Conservation (phyloP, 441 rosid species). For the Populus trichocarpa region DNA sequence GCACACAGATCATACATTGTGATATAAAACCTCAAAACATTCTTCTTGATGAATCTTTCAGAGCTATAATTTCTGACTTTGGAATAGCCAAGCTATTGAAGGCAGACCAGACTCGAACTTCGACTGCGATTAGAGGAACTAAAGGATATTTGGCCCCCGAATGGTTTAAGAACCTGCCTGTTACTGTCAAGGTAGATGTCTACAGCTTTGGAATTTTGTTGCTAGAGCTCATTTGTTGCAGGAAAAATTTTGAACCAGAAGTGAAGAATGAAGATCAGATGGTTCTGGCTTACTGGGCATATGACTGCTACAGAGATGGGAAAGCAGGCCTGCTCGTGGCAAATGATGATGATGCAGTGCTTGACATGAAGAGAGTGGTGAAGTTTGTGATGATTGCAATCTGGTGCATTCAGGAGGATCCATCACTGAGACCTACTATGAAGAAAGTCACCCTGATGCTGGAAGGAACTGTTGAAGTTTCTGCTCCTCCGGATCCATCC, state of each 20-base stretch:
- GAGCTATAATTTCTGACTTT: constrained; percentile 35
- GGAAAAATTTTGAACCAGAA: constrained; percentile 27
- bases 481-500: constrained; percentile 31
- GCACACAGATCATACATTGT: constrained; percentile 37
- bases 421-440: constrained; percentile 35
- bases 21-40: constrained; percentile 46
- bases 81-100: constrained; percentile 45
- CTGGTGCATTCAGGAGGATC: constrained; percentile 54
- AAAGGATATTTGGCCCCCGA: constrained; percentile 40
- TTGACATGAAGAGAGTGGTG: constrained; percentile 33
- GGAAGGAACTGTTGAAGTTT: constrained; percentile 36
- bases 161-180: constrained; percentile 42
- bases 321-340: constrained; percentile 23
- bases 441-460: constrained; percentile 34
- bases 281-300: constrained; percentile 43
- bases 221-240: constrained; percentile 51
- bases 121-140: constrained; percentile 35
- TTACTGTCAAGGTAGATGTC: constrained; percentile 46
- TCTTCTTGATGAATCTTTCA: constrained; percentile 29
- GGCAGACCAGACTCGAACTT: constrained; percentile 28
- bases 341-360: constrained; percentile 38
- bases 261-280: constrained; percentile 23
- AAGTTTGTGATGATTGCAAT: constrained; percentile 44
- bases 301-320: constrained; percentile 34
- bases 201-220: constrained; percentile 48